Percentiles rank a stretch among this genome's conserved stretches.
Conservation (phyloP, 169 alveolate species). For the Cryptosporidium tyzzeri region DNA sequence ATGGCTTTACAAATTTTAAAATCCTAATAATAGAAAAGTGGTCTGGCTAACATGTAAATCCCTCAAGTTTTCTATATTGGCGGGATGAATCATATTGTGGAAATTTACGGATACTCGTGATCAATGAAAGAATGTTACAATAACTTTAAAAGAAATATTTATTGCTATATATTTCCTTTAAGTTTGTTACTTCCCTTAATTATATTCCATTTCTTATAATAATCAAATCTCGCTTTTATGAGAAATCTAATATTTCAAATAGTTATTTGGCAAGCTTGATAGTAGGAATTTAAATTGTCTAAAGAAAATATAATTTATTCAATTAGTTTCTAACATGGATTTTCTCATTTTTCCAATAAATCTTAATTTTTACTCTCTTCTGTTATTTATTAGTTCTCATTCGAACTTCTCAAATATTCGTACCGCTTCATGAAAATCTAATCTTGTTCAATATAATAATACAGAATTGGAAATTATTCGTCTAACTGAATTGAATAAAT, state of each 20-base stretch:
- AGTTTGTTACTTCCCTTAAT: neutral
- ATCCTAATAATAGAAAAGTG: neutral
- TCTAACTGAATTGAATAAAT: neutral
- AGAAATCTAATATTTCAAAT: conserved; percentile 25
- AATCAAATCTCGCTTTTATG: conserved; percentile 34
- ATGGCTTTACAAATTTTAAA: neutral
- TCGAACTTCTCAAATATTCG: neutral
- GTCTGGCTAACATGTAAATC: neutral
- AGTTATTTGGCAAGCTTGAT: neutral
- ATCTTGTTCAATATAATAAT: neutral
- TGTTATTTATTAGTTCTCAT: neutral
- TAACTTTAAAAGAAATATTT: no score
- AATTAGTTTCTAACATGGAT: neutral
- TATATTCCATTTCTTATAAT: conserved; percentile 16
- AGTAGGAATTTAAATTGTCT: neutral
- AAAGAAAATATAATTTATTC: neutral
- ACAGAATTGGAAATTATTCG: neutral
- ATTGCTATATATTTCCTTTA: neutral
- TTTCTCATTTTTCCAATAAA: neutral
- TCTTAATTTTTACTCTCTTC: neutral
- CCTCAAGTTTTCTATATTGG: neutral
- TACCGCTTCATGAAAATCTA: conserved; percentile 2
- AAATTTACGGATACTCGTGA: neutral
- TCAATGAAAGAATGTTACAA: no score
- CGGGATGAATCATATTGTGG: neutral